phyloP scores from a whole-genome alignment of 129 eudicot species.

The Lactuca sativa region DNA sequence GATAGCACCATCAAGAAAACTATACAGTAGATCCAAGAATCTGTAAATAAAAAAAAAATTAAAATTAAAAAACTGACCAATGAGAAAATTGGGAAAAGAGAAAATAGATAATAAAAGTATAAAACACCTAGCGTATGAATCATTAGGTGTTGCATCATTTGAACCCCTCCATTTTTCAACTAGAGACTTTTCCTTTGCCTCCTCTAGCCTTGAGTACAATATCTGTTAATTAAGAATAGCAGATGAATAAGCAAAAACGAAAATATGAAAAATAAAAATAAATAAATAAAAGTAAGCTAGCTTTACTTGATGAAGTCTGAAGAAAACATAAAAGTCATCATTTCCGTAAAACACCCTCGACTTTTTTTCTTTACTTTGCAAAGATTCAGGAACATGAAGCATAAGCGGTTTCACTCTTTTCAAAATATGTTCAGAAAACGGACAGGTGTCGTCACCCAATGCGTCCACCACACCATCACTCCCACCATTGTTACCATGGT shows the following conservation, averaged over 20 bases:
- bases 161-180: slow-evolving; percentile 82
- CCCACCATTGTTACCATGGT: slow-evolving; percentile 60
- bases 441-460: slow-evolving; percentile 31
- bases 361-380: slow-evolving; percentile 39
- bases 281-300: background rate
- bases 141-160: slow-evolving; percentile 58
- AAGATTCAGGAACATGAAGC: slow-evolving; percentile 40
- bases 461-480: slow-evolving; percentile 82
- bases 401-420: slow-evolving; percentile 66
- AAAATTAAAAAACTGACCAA: background rate
- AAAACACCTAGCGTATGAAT: slow-evolving; percentile 73
- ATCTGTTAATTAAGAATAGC: slow-evolving; percentile 45
- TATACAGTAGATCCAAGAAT: slow-evolving; percentile 70
- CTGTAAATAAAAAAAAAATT: slow-evolving; percentile 31
- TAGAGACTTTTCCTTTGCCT: slow-evolving; percentile 71
- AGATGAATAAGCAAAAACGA: background rate
- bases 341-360: slow-evolving; percentile 78
- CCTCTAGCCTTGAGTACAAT: slow-evolving; percentile 73
- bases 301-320: slow-evolving; percentile 90
- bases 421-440: slow-evolving; percentile 49
- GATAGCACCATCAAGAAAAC: slow-evolving; percentile 83
- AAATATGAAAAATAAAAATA: slow-evolving; percentile 3
- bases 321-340: slow-evolving; percentile 85
- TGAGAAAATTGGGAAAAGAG: slow-evolving; percentile 5
- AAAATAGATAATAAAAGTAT: slow-evolving; percentile 6